Evolutionary conservation across 495 filamentous ascomycete species (phyloP), one percentile per base, ranked within the genome.

Genomic region (Hyphodiscus hymeniophilus): DNA sequence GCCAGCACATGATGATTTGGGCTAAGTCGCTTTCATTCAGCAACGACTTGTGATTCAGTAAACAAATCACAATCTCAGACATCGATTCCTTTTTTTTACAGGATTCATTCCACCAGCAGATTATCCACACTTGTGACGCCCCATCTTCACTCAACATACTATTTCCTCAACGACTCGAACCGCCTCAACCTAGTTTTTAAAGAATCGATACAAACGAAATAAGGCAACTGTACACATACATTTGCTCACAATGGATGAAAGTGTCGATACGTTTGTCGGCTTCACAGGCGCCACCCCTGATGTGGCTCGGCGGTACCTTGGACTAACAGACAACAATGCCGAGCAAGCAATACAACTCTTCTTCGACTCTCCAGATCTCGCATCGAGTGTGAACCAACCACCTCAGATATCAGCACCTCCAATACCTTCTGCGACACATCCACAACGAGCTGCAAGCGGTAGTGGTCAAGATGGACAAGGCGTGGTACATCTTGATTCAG

Each of bases 291-390:
- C 70, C 33, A 62, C 48, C 45, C 73, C 76, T 8, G 69, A 81
- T 50, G 72, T 80, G 49, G 89, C 89, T 20, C 72, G 72, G 45
- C 84, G 84, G 54, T 94, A 94, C 64, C 76, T 97, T 30, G 72
- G 82, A 55, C 69, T 98, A 44, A 81, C 87, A 21, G 87, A 94
- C 53, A 81, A 79, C 56, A 80, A 94, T 58, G 69, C 88, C 44
- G 78, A 84, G 58, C 86, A 92, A 61, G 92, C 92, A 7, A 79
- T 96, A 58, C 78, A 85, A 67, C 81, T 96, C 11, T 98, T 78
- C 69, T 97, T 85, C 64, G 83, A 89, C 50, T 91, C 85, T 74
- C 81, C 64, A 70, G 87, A 68, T 65, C 77, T 62, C 63, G 79
- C 64, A 55, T 80, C 66, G 7, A 52, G 63, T 53, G 21, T 65